Base-by-base conservation (phyloP, 2,329 filamentous ascomycete species). In the Apiospora saccharicola region DNA sequence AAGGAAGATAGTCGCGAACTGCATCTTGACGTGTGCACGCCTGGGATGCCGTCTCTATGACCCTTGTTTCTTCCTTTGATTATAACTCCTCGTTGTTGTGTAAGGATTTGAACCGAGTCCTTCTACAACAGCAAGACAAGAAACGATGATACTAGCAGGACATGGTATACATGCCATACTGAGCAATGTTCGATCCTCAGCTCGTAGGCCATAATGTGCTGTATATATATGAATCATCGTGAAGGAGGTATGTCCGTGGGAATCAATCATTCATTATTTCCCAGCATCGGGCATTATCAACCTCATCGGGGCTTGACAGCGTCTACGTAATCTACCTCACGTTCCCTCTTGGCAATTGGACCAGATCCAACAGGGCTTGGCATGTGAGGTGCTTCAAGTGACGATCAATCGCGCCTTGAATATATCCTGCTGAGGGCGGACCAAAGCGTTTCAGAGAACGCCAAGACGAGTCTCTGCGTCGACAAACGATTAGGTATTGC, bases 1-100 rank as follows among this genome's bases (percentile, higher is more conserved):
- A 16, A 73, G 34, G 12, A 70, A 22, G 22, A 73, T 7, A 13
- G 44, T 64, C 3, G 71, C 46, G 61, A 72, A 53, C 44, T 69
- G 71, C 72, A 73, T 73, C 14, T 47, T 26, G 24, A 37, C 13
- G n/a, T 68, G 37, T 44, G 43, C 46, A 14, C 3, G 41, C 26
- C 16, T n/a, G 34, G 2, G 13, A 3, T 16, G 1, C 57, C 4
- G 16, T 12, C 57, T 64, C 16, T 19, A 57, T 57, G 4, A 24
- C 14, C 5, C 6, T 19, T 16, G 13, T 34, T 30, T 34, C 53
- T 57, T 16, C 13, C 53, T 57, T 16, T 13, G n/a, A 49, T 10
- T n/a, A 7, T n/a, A 49, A 49, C 7, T n/a, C 46, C 19, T n/a
- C 46, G 46, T 49, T n/a, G 46, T 49, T 49, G n/a, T 8, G 46